Base-by-base conservation (phyloP, 2,329 filamentous ascomycete species). In the Trichoderma gracile region DNA sequence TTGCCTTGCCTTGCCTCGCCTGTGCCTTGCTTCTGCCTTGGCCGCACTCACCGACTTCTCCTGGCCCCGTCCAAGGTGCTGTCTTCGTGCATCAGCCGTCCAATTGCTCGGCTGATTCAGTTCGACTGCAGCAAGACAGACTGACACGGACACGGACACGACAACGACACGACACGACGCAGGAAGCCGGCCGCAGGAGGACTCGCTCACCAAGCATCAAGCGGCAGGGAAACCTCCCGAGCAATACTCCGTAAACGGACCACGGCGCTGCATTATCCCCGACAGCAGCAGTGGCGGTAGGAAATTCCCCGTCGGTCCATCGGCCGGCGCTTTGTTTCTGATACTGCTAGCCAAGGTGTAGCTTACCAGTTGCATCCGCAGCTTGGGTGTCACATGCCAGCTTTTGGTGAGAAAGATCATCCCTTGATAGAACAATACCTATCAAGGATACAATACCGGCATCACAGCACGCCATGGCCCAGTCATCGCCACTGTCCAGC, bases 11-110 rank as follows among this genome's bases (percentile, higher is more conserved):
- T 38, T 38, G 33, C 33, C 33, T 38, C 4, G 33, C 33, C 33
- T 38, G 33, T 38, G 33, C 43, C 30, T 30, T 30, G 30, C 30
- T 9, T n/a, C 43, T 10, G 17, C 33, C 38, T 17, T 45, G 50
- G 49, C 52, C n/a, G 59, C 59, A 17, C 50, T 63, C 59, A 63
- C 59, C 59, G 59, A 63, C 59, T 63, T 54, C 46, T 63, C 46
- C 56, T 42, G 21, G 46, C 46, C 30, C 57, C 57, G 46, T 38
- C 33, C 40, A 21, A 42, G n/a, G 46, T 52, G 57, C 46, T 43
- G 21, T 14, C 38, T 43, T 38, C 25, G 57, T 60, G 57, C 57
- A 25, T 52, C 38, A 21, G 57, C 57, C 23, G 46, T 50, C 57
- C 46, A 47, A 60, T 60, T 52, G 23, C 25, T 49, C 57, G 57